Evolutionary conservation across 441 rosid genomes (phyloP).

Genomic region (Bruguiera hainesii): DNA sequence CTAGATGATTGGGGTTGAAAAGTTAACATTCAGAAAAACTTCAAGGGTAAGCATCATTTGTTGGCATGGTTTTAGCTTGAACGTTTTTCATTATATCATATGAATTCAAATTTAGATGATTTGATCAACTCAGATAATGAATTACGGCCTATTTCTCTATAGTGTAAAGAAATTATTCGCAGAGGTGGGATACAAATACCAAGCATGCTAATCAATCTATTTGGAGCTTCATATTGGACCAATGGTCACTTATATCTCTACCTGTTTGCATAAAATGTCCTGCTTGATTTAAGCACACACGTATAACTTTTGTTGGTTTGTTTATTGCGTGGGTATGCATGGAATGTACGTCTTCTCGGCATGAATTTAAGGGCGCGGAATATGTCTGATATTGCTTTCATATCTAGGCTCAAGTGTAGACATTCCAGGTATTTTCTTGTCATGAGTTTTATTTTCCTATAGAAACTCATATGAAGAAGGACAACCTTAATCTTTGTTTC

Average conservation of each 20-base stretch:
- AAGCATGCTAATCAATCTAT: background rate
- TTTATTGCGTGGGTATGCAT: background rate
- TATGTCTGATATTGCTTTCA: background rate
- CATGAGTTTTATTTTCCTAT: too few species aligned
- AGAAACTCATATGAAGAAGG: too few species aligned
- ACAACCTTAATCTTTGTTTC: too few species aligned
- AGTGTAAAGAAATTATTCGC: constrained; percentile 1
- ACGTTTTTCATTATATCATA: background rate
- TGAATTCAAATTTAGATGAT: background rate
- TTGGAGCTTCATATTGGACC: background rate
- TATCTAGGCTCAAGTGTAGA: too few species aligned
- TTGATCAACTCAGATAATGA: background rate
- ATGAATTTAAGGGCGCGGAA: background rate
- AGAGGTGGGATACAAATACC: background rate
- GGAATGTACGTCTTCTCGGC: too few species aligned
- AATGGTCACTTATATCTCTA: too few species aligned
- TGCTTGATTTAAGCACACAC: background rate
- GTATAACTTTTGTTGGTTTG: background rate
- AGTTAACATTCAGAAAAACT: background rate
- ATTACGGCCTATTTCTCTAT: background rate
- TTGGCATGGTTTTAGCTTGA: background rate
- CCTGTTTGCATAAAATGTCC: background rate
- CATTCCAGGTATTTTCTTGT: too few species aligned
- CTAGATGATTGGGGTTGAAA: background rate
- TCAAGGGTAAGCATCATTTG: background rate